Evolutionary conservation across 2,329 filamentous ascomycete species (phyloP), one percentile per base, ranked within the genome.

Genomic region (Botryotinia convoluta): DNA sequence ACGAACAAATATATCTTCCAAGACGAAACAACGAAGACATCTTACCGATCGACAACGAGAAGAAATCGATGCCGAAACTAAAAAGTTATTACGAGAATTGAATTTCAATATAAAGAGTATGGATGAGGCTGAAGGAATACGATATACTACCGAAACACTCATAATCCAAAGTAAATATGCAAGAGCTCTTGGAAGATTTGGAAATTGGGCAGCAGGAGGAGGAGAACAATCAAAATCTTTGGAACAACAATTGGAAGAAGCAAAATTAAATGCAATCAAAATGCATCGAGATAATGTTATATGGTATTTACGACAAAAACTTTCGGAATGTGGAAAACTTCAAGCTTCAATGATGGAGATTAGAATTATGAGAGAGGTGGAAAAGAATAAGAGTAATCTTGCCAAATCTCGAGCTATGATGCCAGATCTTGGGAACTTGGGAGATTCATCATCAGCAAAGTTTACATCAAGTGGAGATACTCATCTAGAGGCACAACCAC

Each of bases 291-390:
- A 97, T 79, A 91, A 91, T 76, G 90, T 99, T 63, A 84, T 98
- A 18, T 95, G 92, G 91, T 95, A 92, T 78, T 81, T 99, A 79
- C 87, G 93, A 76, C 87, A 91, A 80, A 87, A 90, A 79, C 83
- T 98, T 75, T 92, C 96, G 83, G 87, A 89, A 76, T 94, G 92
- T 73, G 92, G 92, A 60, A 87, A 89, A 78, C 90, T 92, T 76
- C 95, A 98, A 84, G 90, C 93, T 78, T 88, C 88, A 69, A 98
- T 98, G 94, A 97, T 98, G 87, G 95, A 97, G 84, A 92, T 93
- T 79, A 85, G 96, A 78, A 85, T 98, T 77, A 90, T 90, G 79
- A 86, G 96, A 72, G 93, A 97, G 81, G 87, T 95, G 82, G 95
- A 98, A 84, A 96, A 93, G 88, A 95, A 91, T 79, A 93, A 93